These are phyloP conservation scores for Terana coerulea DNA, from an alignment of 768 basidiomycete genomes.

Conservation along the genomic window DNA sequence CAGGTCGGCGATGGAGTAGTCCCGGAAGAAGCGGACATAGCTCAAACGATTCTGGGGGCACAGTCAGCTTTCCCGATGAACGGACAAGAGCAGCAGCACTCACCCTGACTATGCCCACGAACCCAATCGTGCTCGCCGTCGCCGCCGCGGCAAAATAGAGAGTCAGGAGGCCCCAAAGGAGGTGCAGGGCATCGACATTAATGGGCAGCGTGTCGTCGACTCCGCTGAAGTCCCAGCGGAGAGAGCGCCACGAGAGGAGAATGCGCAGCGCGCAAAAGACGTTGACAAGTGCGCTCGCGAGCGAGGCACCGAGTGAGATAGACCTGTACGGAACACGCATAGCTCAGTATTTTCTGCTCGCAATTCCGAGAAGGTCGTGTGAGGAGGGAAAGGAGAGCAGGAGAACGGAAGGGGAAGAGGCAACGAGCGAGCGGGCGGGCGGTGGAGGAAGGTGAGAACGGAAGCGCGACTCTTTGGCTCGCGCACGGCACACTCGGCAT, in stretches of 20 bases:
- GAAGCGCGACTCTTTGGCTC: no score
- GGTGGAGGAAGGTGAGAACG: no score
- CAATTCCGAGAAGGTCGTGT: no score
- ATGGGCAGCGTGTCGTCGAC: conserved; percentile 34
- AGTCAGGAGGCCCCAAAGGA: conserved; percentile 60
- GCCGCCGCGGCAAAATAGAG: conserved; percentile 66
- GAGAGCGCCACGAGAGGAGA: conserved; percentile 39
- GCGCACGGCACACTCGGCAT: no score
- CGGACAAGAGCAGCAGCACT: conserved; percentile 16
- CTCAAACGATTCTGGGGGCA: conserved; percentile 50
- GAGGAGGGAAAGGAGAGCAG: no score
- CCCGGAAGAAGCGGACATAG: conserved; percentile 76
- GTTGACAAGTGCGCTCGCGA: conserved; percentile 39
- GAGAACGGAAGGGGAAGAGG: no score
- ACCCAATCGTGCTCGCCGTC: conserved; percentile 58
- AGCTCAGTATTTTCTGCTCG: no score
- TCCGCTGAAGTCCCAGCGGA: conserved; percentile 36
- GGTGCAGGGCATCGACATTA: conserved; percentile 37
- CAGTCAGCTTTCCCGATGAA: neutral
- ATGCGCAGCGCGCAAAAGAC: conserved; percentile 37
- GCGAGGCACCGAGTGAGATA: conserved; percentile 33
- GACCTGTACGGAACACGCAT: conserved; percentile 27
- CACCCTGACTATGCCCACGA: conserved; percentile 69
- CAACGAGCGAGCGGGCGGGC: no score
- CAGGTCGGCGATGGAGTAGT: conserved; percentile 79